Evolutionary conservation across 2,329 filamentous ascomycete genomes (phyloP), one percentile per base, ranked within the genome.

Genomic region (Hypoxylon sp.): DNA sequence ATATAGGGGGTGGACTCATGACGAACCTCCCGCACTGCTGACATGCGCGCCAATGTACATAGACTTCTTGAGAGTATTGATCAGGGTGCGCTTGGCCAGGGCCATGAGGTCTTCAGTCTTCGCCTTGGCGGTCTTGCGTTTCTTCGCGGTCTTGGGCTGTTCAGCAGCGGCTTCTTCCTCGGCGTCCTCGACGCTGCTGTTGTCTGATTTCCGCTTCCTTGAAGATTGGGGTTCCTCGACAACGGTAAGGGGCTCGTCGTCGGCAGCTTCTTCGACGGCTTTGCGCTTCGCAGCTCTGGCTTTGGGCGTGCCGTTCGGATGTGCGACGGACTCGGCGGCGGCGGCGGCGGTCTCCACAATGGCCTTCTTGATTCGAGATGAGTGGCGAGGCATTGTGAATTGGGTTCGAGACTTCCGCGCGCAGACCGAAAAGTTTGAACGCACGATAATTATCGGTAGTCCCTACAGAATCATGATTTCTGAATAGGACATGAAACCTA

Each of bases 31-130:
- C 26, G 96, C 93, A 67, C 87, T 89, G 78, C 91, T 96, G 65
- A 98, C 93, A 77, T 99, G 96, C 0, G 96, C 96, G 14, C 96
- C 96, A 58, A 99, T 90, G 73, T 92, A 90, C 85, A 97, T 91
- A 11, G 83, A 78, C 76, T 83, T 85, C 76, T 90, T 89, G 66
- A 95, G 82, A 0, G 88, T 87, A 11, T 79, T 71, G 28, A 89
- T 78, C 3, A 84, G 79, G 0, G 93, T 94, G 33, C 96, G 86
- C 24, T 84, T 81, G 18, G 89, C 90, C 1, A 97, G 78, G 0
- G 92, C 89, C 82, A 88, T 87, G 24, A 71, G 71, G 57, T 82
- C 80, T 26, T 81, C 80, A 22, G 70, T 68, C 57, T 80, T 80
- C 8, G 74, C 74, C 65, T 78, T 80, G 16, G 77, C 60, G 11